Conservation (phyloP, 2,329 filamentous ascomycete genomes). For the Scorias spongiosa region DNA sequence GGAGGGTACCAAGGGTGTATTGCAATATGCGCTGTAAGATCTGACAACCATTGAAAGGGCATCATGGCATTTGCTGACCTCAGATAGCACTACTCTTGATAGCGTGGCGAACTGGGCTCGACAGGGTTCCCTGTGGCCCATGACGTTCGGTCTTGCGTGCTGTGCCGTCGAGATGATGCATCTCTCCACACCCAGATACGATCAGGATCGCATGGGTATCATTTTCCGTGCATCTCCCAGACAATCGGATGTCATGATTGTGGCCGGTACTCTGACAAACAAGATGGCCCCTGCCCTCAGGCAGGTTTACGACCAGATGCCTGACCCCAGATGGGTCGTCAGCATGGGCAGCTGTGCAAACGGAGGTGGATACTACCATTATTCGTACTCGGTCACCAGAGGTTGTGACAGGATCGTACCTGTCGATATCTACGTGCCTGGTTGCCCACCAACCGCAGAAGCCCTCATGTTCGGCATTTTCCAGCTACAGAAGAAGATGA, state of each 20-base stretch:
- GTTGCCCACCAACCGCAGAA: slow-evolving; percentile 44
- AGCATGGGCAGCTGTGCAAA: slow-evolving; percentile 77
- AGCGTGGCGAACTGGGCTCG: slow-evolving; percentile 71
- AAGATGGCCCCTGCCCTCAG: slow-evolving; percentile 84
- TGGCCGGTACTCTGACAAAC: slow-evolving; percentile 83
- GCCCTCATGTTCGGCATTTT: slow-evolving; percentile 49
- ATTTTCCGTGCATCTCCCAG: slow-evolving; percentile 81
- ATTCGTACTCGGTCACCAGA: slow-evolving; percentile 61
- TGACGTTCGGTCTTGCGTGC: slow-evolving; percentile 79
- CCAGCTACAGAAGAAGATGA: slow-evolving; percentile 63
- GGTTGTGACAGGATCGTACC: slow-evolving; percentile 65
- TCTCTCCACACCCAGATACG: slow-evolving; percentile 72
- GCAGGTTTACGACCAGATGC: slow-evolving; percentile 89
- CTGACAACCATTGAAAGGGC: neutral
- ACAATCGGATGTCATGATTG: slow-evolving; percentile 86
- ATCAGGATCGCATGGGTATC: slow-evolving; percentile 76
- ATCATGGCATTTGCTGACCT: neutral
- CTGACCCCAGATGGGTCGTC: slow-evolving; percentile 71
- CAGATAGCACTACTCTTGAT: slow-evolving; percentile 56
- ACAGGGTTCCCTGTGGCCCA: slow-evolving; percentile 73
- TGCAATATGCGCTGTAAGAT: slow-evolving; percentile 77
- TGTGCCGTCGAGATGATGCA: slow-evolving; percentile 92
- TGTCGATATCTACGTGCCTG: slow-evolving; percentile 67
- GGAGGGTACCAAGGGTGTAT: slow-evolving; percentile 60
- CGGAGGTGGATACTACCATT: slow-evolving; percentile 72